These are phyloP conservation scores for Porogramme epimiltina DNA, from an alignment of 1,284 basidiomycete species.

Conservation along the genomic window DNA sequence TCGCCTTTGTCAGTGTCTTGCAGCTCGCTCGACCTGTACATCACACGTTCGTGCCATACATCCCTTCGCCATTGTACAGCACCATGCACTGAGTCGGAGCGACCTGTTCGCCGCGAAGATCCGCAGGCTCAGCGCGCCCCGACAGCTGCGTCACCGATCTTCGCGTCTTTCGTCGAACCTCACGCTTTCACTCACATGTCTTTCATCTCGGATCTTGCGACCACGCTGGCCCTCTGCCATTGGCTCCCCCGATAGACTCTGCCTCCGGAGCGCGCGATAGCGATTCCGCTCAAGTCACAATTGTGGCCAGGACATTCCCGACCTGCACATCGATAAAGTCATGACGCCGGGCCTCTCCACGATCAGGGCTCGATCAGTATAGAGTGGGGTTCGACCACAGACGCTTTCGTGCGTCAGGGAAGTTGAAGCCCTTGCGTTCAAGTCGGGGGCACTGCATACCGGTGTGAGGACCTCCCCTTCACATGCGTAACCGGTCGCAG, in stretches of 20 bases:
- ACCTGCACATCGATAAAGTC: not conserved
- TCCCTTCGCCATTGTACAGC: too few species aligned
- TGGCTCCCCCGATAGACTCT: not conserved
- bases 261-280: too few species aligned
- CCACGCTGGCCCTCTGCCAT: not conserved
- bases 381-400: not conserved
- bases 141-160: constrained; percentile 9
- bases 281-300: too few species aligned
- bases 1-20: constrained; percentile 8
- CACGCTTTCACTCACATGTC: constrained; percentile 14
- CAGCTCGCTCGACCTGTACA: too few species aligned
- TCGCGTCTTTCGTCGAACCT: constrained; percentile 9
- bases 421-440: not conserved
- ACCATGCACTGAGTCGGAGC: too few species aligned
- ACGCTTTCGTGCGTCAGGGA: not conserved
- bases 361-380: constrained; percentile 14
- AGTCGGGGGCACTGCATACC: too few species aligned
- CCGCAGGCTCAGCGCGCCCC: constrained; percentile 8
- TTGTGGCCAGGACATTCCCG: not conserved
- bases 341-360: constrained; percentile 8
- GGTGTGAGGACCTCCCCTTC: not conserved
- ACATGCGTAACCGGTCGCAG: not conserved
- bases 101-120: not conserved
- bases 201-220: constrained; percentile 23
- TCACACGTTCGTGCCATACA: too few species aligned